Percentiles rank a stretch among this genome's conserved stretches.
Conservation (phyloP, 176 grass and related monocot species). For the Aegilops longissima region DNA sequence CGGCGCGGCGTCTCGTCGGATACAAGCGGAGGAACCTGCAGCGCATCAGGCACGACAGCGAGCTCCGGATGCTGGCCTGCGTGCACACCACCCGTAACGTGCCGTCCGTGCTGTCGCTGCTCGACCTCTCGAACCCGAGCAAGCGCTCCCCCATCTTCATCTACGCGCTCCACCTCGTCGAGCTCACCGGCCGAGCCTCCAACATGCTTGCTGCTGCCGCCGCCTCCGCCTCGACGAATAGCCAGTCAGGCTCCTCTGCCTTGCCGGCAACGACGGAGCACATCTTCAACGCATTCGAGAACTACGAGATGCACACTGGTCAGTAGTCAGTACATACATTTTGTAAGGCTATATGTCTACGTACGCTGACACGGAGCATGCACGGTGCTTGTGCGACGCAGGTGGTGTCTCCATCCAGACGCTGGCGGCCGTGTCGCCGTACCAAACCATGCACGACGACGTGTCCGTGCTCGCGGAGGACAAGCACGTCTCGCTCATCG, state of each 20-base stretch:
- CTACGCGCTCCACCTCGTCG: conserved; percentile 89
- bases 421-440: conserved; percentile 68
- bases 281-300: too few relatives aligned
- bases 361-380: too few relatives aligned
- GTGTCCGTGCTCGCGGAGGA: conserved; percentile 69
- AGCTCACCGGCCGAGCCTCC: conserved; percentile 81
- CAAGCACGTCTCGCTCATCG: conserved; percentile 71
- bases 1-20: conserved; percentile 47
- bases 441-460: conserved; percentile 82
- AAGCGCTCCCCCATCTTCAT: conserved; percentile 90
- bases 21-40: conserved; percentile 92
- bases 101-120: conserved; percentile 72
- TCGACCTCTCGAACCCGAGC: conserved; percentile 61
- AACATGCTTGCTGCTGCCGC: conserved; percentile 72
- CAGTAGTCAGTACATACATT: too few relatives aligned
- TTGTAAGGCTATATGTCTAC: too few relatives aligned
- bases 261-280: conserved; percentile 20
- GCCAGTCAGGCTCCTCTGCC: conserved; percentile 7
- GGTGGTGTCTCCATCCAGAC: conserved; percentile 69
- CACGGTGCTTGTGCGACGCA: too few relatives aligned
- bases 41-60: conserved; percentile 62
- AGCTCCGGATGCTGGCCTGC: conserved; percentile 87
- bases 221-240: conserved; percentile 20
- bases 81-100: conserved; percentile 84
- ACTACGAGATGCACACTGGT: too few relatives aligned